These are phyloP conservation scores for Colletotrichum cuscutae DNA, from an alignment of 2,329 filamentous ascomycete species.

Conservation along the genomic window DNA sequence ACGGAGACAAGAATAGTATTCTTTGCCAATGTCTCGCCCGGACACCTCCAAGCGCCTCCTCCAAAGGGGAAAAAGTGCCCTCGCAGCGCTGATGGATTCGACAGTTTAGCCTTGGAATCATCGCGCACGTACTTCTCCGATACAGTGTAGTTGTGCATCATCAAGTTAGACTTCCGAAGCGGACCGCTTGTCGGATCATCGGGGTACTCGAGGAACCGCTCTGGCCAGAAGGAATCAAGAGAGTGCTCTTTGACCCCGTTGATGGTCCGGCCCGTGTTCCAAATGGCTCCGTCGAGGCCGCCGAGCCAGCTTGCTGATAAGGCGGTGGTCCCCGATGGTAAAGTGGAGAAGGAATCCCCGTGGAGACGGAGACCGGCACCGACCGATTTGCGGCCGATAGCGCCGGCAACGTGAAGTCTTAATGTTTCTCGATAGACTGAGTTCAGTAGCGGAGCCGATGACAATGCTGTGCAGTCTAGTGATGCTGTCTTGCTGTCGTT, in stretches of 20 bases:
- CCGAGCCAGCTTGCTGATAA: slow-evolving; percentile 27
- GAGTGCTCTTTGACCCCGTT: slow-evolving; percentile 6
- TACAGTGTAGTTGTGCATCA: neutral
- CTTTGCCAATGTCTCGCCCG: slow-evolving; percentile 24
- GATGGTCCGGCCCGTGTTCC: neutral
- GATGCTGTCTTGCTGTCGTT: neutral
- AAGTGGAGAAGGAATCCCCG: neutral
- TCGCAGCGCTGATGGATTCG: neutral
- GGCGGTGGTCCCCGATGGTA: neutral
- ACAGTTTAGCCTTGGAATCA: slow-evolving; percentile 8
- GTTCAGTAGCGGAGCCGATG: slow-evolving; percentile 15
- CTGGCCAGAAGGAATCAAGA: slow-evolving; percentile 34
- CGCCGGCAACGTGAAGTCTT: slow-evolving; percentile 15
- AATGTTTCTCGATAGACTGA: slow-evolving; percentile 26
- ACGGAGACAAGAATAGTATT: slow-evolving; percentile 14
- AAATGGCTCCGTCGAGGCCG: slow-evolving; percentile 11
- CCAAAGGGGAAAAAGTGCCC: slow-evolving; percentile 29
- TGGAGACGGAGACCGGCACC: neutral
- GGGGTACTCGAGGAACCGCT: slow-evolving; percentile 35
- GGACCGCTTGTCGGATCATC: slow-evolving; percentile 35
- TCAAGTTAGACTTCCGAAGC: neutral
- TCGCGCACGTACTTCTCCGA: neutral
- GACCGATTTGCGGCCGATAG: slow-evolving; percentile 7
- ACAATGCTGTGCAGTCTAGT: neutral
- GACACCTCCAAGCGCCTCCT: slow-evolving; percentile 27